These are phyloP conservation scores for Dactylellina haptotyla DNA, from an alignment of 2,329 filamentous ascomycete genomes.

Conservation along the genomic window DNA sequence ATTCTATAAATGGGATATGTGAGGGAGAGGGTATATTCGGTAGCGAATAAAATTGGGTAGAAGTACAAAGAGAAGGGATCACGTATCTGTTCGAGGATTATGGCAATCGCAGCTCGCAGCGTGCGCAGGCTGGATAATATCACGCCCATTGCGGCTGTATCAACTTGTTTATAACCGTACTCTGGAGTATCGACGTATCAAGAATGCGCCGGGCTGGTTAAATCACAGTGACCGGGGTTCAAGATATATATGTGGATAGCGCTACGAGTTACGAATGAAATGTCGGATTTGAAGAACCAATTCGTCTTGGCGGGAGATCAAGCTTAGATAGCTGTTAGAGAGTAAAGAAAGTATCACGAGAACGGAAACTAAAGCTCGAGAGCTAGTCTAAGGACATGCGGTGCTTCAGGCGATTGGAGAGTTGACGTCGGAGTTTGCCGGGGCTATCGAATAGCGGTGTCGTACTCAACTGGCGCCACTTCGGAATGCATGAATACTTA, in stretches of 20 bases:
- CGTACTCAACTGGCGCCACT: background rate
- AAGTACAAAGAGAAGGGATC: background rate
- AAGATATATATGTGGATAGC: too few species aligned
- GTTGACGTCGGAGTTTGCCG: conserved; percentile 3
- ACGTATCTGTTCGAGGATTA: conserved; percentile 46
- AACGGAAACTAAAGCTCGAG: background rate
- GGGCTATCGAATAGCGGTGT: background rate
- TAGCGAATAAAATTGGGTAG: background rate
- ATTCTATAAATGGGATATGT: background rate
- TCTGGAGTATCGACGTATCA: too few species aligned
- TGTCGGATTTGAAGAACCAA: too few species aligned
- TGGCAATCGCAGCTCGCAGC: conserved; percentile 22
- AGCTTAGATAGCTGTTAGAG: background rate
- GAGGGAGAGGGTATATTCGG: background rate
- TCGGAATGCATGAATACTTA: too few species aligned
- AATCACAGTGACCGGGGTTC: too few species aligned
- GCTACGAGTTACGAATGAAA: too few species aligned
- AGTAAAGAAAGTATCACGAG: background rate
- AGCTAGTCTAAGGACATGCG: too few species aligned
- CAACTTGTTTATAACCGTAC: background rate
- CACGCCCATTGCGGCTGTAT: conserved; percentile 28
- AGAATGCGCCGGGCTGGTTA: too few species aligned
- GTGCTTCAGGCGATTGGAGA: background rate
- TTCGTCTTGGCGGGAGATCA: too few species aligned
- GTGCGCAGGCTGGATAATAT: conserved; percentile 30